Conservation (phyloP, 192 early-diverging fungal species). For the Bifiguratus adelaidae region DNA sequence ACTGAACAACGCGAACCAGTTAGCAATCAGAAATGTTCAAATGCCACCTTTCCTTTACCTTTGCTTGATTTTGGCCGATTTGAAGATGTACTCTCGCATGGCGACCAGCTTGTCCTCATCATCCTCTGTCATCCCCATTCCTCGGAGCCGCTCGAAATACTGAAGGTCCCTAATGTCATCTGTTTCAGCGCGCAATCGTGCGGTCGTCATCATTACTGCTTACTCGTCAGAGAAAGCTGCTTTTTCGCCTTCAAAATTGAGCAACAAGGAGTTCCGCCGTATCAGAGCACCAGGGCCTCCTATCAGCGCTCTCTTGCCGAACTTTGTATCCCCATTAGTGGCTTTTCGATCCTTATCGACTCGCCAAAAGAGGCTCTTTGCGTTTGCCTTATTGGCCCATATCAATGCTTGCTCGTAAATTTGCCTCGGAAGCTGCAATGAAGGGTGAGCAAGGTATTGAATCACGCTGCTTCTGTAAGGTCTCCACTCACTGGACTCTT, state of each 20-base stretch:
- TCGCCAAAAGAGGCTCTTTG: slow-evolving; percentile 40
- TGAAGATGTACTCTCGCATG: slow-evolving; percentile 71
- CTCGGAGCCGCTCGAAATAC: slow-evolving; percentile 39
- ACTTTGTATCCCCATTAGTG: background rate
- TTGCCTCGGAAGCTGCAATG: slow-evolving; percentile 28
- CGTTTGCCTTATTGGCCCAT: slow-evolving; percentile 34
- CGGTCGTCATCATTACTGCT: background rate
- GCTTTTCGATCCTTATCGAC: slow-evolving; percentile 25
- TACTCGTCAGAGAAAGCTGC: slow-evolving; percentile 37
- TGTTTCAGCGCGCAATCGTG: background rate
- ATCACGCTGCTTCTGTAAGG: background rate
- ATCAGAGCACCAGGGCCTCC: background rate
- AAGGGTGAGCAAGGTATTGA: background rate
- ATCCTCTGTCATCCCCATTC: slow-evolving; percentile 61
- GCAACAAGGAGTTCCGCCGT: slow-evolving; percentile 16
- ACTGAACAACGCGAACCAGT: background rate
- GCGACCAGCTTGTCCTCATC: slow-evolving; percentile 63
- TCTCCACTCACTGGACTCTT: slow-evolving; percentile 43
- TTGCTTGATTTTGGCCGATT: slow-evolving; percentile 44
- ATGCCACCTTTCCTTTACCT: slow-evolving; percentile 17
- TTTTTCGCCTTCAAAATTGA: slow-evolving; percentile 11
- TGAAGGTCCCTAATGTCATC: slow-evolving; percentile 28
- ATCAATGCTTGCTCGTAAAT: slow-evolving; percentile 48
- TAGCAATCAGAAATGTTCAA: background rate
- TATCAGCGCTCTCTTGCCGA: background rate